These are phyloP conservation scores for Trichophyton benhamiae DNA, from an alignment of 2,329 filamentous ascomycete species.

Conservation along the genomic window DNA sequence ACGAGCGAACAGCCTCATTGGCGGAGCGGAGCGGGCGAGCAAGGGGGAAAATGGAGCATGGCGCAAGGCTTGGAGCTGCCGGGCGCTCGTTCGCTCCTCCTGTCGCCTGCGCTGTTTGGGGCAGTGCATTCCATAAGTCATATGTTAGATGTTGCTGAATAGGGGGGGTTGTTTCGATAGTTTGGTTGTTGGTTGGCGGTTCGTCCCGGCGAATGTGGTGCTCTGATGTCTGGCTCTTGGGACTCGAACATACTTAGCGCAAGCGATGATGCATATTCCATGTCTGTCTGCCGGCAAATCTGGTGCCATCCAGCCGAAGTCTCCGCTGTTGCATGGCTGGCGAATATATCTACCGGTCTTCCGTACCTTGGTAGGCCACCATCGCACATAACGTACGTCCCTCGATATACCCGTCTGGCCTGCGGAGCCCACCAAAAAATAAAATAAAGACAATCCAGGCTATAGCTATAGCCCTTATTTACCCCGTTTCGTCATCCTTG, in stretches of 20 bases:
- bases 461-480: too few relatives aligned
- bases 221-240: too few relatives aligned
- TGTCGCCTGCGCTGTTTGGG: neutral
- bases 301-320: too few relatives aligned
- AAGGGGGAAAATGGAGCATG: neutral
- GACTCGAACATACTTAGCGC: too few relatives aligned
- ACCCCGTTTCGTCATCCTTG: too few relatives aligned
- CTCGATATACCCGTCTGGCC: neutral
- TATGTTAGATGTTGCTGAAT: neutral
- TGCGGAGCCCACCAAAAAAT: neutral
- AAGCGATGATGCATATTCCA: too few relatives aligned
- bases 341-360: neutral
- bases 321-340: too few relatives aligned
- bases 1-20: neutral
- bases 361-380: neutral
- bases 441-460: too few relatives aligned
- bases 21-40: neutral
- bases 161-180: neutral
- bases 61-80: neutral
- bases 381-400: neutral
- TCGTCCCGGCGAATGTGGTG: neutral
- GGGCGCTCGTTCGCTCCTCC: neutral
- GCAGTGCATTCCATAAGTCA: neutral
- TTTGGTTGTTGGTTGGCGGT: neutral
- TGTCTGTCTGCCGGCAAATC: too few relatives aligned